Evolutionary conservation across 2,329 filamentous ascomycete species (phyloP).

Genomic region (Botrytis fragariae): DNA sequence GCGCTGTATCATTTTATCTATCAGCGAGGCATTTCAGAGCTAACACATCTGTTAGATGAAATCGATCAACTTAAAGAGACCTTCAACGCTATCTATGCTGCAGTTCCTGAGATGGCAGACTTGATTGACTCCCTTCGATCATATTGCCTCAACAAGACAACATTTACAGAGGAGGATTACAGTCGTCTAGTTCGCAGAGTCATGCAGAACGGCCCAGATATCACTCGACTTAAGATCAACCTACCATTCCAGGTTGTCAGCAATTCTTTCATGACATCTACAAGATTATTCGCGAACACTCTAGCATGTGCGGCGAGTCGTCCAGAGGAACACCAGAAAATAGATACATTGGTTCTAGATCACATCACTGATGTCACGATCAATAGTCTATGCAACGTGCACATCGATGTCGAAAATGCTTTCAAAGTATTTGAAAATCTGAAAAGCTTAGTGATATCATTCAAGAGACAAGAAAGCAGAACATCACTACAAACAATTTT

Average conservation of each 20-base stretch:
- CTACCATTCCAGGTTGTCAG: slow-evolving; percentile 53
- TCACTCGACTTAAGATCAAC: slow-evolving; percentile 49
- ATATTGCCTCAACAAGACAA: slow-evolving; percentile 49
- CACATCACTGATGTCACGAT: slow-evolving; percentile 50
- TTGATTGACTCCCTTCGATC: slow-evolving; percentile 46
- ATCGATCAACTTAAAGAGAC: slow-evolving; percentile 48
- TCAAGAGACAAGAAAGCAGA: slow-evolving; percentile 46
- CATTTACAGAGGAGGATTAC: slow-evolving; percentile 52
- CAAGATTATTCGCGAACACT: slow-evolving; percentile 52
- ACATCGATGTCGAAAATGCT: slow-evolving; percentile 50
- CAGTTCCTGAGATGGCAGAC: slow-evolving; percentile 45
- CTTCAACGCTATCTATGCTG: slow-evolving; percentile 43
- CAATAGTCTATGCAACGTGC: slow-evolving; percentile 51
- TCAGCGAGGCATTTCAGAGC: slow-evolving; percentile 7
- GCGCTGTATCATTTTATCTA: background rate
- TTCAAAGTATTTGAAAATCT: slow-evolving; percentile 44
- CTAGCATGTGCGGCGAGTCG: slow-evolving; percentile 49
- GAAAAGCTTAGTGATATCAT: slow-evolving; percentile 47
- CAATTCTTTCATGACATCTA: slow-evolving; percentile 46
- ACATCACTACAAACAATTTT: slow-evolving; percentile 42
- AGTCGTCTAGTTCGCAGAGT: slow-evolving; percentile 43
- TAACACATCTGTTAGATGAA: slow-evolving; percentile 43
- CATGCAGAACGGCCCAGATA: slow-evolving; percentile 46
- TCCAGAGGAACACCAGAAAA: slow-evolving; percentile 44
- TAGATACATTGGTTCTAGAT: slow-evolving; percentile 50